Evolutionary conservation across 176 grass and related monocot genomes (phyloP).

Genomic region (Carex kokanica): DNA sequence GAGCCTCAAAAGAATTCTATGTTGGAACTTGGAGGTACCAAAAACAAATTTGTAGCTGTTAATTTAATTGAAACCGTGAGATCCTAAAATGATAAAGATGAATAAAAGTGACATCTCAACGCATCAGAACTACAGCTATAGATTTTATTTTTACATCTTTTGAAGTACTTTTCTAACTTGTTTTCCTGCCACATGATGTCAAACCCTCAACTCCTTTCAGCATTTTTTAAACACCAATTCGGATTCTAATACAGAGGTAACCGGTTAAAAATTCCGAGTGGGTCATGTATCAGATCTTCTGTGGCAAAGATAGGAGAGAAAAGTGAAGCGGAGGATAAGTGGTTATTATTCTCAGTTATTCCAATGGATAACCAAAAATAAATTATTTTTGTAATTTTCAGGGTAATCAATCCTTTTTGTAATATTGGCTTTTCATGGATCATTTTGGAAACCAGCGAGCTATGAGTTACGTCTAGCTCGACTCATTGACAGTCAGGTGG

Average conservation of each 20-base stretch:
- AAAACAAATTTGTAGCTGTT: background rate
- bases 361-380: too few species aligned
- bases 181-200: background rate
- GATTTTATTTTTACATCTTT: background rate
- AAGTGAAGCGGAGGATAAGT: too few species aligned
- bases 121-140: background rate
- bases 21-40: background rate
- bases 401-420: too few species aligned
- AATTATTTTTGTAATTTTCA: too few species aligned
- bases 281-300: too few species aligned
- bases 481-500: too few species aligned
- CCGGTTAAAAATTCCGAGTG: too few species aligned
- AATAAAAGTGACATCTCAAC: conserved; percentile 1
- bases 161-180: background rate
- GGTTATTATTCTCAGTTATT: too few species aligned
- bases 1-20: background rate
- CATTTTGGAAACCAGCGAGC: too few species aligned
- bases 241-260: background rate
- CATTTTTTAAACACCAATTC: conserved; percentile 11
- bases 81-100: background rate
- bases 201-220: background rate
- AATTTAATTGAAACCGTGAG: background rate
- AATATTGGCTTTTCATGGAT: too few species aligned
- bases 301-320: too few species aligned
- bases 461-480: too few species aligned